These are phyloP conservation scores for Talaromyces sp. DNA, from an alignment of 2,329 filamentous ascomycete genomes.

Conservation along the genomic window DNA sequence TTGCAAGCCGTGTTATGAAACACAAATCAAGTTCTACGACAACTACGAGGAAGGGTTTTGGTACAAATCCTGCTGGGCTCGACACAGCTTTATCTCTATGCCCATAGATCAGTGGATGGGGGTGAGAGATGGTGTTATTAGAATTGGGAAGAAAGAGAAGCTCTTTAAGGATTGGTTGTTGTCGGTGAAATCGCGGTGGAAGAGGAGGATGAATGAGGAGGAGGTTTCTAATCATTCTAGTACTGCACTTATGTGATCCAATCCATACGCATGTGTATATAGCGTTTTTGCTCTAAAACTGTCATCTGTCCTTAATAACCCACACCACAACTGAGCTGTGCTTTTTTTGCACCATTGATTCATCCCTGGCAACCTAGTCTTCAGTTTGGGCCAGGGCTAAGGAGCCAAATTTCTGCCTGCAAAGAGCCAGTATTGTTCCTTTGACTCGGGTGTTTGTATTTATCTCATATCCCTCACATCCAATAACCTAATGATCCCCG, in stretches of 20 bases:
- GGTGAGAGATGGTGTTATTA: not conserved
- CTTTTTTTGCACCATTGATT: no score
- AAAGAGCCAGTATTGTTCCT: no score
- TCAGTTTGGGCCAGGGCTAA: no score
- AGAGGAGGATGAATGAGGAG: constrained; percentile 5
- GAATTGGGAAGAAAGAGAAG: constrained; percentile 5
- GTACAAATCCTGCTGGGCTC: constrained; percentile 3
- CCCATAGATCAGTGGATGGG: constrained; percentile 6
- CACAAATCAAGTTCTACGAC: constrained; percentile 1
- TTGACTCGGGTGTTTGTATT: no score
- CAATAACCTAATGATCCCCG: no score
- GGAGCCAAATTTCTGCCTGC: no score
- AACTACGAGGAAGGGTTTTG: constrained; percentile 2
- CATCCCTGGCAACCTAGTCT: no score
- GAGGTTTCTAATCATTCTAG: not conserved
- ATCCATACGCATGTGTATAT: not conserved
- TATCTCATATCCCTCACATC: no score
- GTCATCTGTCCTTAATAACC: no score
- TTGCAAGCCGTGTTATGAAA: not conserved
- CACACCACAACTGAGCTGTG: no score
- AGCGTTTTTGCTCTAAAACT: not conserved
- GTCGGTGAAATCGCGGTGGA: constrained; percentile 3
- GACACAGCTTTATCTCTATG: not conserved
- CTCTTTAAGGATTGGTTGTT: constrained; percentile 5
- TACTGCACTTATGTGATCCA: not conserved